A percentile compares a stretch with the other conserved stretches of the same genome.
These are phyloP conservation scores for Yamadazyma atlantica DNA, from an alignment of 1,139 yeast species.

Conservation along the genomic window DNA sequence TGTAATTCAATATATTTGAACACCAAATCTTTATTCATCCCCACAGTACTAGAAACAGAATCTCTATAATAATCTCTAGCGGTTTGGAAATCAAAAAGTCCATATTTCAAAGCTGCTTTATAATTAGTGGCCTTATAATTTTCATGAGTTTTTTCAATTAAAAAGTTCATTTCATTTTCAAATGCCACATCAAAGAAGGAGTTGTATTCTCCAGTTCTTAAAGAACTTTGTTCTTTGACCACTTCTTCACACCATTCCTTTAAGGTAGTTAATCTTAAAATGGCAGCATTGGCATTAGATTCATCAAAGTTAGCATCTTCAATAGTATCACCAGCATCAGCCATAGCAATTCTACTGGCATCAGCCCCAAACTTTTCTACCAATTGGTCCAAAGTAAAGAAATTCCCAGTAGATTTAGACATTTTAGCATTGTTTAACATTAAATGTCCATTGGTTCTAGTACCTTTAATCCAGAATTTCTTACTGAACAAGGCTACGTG, in stretches of 20 bases:
- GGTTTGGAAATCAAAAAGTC: constrained; percentile 90
- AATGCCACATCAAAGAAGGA: constrained; percentile 85
- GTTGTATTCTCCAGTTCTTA: constrained; percentile 68
- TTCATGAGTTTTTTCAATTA: constrained; percentile 70
- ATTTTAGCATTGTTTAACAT: constrained; percentile 94
- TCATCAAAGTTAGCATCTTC: constrained; percentile 99
- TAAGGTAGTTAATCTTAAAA: constrained; percentile 85
- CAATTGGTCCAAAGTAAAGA: constrained; percentile 84
- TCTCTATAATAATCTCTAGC: constrained; percentile 97
- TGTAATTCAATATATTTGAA: constrained; percentile 82
- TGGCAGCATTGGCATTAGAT: constrained; percentile 95
- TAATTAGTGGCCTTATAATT: constrained; percentile 73
- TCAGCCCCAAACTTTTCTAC: constrained; percentile 94
- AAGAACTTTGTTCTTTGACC: constrained; percentile 47
- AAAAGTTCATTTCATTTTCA: constrained; percentile 88
- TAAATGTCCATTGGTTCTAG: constrained; percentile 94
- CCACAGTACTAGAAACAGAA: constrained; percentile 52
- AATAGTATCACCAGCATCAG: constrained; percentile 96
- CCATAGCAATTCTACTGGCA: constrained; percentile 95
- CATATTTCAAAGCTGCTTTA: constrained; percentile 86
- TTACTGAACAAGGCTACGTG: constrained; percentile 93
- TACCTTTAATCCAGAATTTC: constrained; percentile 89
- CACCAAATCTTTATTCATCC: constrained; percentile 85
- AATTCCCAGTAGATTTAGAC: constrained; percentile 98
- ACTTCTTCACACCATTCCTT: constrained; percentile 95